Percentiles rank a stretch among this genome's conserved stretches.
Conservation (phyloP, 2,329 filamentous ascomycete species). For the Fusarium incarnatum region DNA sequence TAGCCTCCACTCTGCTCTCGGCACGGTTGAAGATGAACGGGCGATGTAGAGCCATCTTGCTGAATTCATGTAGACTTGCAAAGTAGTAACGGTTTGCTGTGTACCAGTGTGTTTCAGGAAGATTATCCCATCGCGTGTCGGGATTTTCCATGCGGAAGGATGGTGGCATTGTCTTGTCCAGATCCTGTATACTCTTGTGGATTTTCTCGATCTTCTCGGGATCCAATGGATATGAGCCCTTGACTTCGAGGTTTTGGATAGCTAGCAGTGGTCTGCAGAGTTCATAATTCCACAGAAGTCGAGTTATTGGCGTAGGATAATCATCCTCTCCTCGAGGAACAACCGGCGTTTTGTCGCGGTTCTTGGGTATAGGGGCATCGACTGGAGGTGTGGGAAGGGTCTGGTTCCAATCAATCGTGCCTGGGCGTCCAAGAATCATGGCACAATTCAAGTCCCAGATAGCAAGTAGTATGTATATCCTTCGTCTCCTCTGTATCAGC, state of each 20-base stretch:
- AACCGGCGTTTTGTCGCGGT: conserved; percentile 61
- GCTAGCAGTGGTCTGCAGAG: conserved; percentile 62
- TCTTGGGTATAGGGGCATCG: conserved; percentile 62
- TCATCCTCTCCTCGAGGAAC: conserved; percentile 61
- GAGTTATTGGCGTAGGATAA: conserved; percentile 68
- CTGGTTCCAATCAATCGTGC: conserved; percentile 63
- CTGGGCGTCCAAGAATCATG: conserved; percentile 66
- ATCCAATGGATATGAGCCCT: conserved; percentile 66
- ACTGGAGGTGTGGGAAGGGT: conserved; percentile 63
- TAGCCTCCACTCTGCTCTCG: conserved; percentile 65
- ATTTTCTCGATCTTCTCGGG: conserved; percentile 65
- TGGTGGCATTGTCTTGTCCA: conserved; percentile 63
- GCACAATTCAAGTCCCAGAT: conserved; percentile 65
- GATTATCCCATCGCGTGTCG: conserved; percentile 66
- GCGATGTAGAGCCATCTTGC: conserved; percentile 69
- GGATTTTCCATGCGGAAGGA: conserved; percentile 66
- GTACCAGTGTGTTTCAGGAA: conserved; percentile 67
- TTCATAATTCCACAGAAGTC: conserved; percentile 63
- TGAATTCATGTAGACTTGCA: conserved; percentile 64
- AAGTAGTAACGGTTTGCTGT: conserved; percentile 58
- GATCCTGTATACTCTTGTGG: conserved; percentile 62
- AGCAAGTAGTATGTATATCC: conserved; percentile 67
- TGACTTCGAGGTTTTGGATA: conserved; percentile 67
- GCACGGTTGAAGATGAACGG: conserved; percentile 71
- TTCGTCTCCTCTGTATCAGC: conserved; percentile 66